Evolutionary conservation across 2,329 filamentous ascomycete genomes (phyloP).

Genomic region (Beauveria sp.): DNA sequence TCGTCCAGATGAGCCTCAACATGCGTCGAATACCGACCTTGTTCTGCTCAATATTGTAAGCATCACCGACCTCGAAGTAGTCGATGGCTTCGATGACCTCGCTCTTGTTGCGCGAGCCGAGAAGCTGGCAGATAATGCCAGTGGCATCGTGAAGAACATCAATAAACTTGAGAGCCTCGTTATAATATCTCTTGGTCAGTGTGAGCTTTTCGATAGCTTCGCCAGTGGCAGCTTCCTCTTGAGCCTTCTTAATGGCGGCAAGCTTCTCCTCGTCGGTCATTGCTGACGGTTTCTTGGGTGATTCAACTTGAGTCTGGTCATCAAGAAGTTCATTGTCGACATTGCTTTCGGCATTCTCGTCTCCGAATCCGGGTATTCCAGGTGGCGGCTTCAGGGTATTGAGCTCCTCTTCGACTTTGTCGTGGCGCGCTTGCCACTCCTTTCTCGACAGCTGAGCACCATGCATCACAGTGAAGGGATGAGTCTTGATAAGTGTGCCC

Average conservation of each 20-base stretch:
- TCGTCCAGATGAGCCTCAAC: slow-evolving; percentile 97
- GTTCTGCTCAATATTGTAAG: slow-evolving; percentile 91
- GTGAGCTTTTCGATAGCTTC: slow-evolving; percentile 84
- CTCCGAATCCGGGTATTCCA: slow-evolving; percentile 53
- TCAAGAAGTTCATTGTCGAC: slow-evolving; percentile 75
- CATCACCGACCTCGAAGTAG: slow-evolving; percentile 91
- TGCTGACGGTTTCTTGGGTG: slow-evolving; percentile 54
- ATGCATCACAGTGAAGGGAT: slow-evolving; percentile 89
- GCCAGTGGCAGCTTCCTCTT: slow-evolving; percentile 79
- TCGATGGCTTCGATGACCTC: slow-evolving; percentile 99
- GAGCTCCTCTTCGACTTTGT: slow-evolving; percentile 76
- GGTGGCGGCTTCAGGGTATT: slow-evolving; percentile 74
- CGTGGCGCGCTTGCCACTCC: slow-evolving; percentile 77
- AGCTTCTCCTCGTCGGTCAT: slow-evolving; percentile 76
- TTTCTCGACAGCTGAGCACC: slow-evolving; percentile 76
- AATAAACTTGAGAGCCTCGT: slow-evolving; percentile 90
- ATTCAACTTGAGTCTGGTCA: slow-evolving; percentile 76
- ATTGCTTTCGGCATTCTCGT: slow-evolving; percentile 56
- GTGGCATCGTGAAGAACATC: slow-evolving; percentile 82
- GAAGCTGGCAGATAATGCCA: slow-evolving; percentile 71
- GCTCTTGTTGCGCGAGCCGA: slow-evolving; percentile 94
- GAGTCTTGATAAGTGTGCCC: slow-evolving; percentile 80
- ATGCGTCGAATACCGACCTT: slow-evolving; percentile 89
- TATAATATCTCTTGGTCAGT: slow-evolving; percentile 81
- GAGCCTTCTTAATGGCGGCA: slow-evolving; percentile 67